Evolutionary conservation across 257 asterid species (phyloP), one percentile per base, ranked within the genome.

Genomic region (Salvia splendens): DNA sequence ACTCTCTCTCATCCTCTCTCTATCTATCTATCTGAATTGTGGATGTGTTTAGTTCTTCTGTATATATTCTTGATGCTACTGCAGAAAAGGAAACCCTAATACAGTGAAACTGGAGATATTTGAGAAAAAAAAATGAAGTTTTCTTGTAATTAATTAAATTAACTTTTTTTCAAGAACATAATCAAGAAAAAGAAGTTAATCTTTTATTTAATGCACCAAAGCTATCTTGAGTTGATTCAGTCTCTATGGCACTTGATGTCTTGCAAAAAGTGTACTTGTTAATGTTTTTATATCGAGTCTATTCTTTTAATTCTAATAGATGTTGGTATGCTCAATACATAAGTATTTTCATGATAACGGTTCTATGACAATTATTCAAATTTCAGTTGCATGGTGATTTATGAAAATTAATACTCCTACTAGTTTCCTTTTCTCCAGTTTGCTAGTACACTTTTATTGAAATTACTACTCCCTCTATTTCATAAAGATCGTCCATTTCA

Each of bases 51-150:
- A 24, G 2, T 1, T 24, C 24, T 20, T 20, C 30, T 24, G 30
- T 38, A 24, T 42, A 41, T 52, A 43, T 41, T 8, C 35, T 38
- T 35, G 67, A 17, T 48, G 53, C n/a, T 49, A 24, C 20, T 12
- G 3, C 59, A 60, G 46, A n/a, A 15, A 14, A 33, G 16, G 35
- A 47, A 75, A 54, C 68, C 71, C 79, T 68, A 74, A 36, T 28
- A 47, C 15, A 28, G 30, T 33, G 49, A 71, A 41, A 42, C 59
- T 16, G 32, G 36, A 17, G 52, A 57, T 43, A 4, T 3, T 3
- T 58, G 15, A 1, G 12, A 4, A 8, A 59, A 12, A 4, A 14
- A 59, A 57, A 57, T 57, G 10, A 40, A 42, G 10, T 0, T 54
- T 1, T 5, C 17, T 8, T 11, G 16, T 12, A 28, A 4, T 20